Evolutionary conservation across 108 stramenopile genomes (phyloP), one percentile per base, ranked within the genome.

Genomic region (Skeletonema costatum): DNA sequence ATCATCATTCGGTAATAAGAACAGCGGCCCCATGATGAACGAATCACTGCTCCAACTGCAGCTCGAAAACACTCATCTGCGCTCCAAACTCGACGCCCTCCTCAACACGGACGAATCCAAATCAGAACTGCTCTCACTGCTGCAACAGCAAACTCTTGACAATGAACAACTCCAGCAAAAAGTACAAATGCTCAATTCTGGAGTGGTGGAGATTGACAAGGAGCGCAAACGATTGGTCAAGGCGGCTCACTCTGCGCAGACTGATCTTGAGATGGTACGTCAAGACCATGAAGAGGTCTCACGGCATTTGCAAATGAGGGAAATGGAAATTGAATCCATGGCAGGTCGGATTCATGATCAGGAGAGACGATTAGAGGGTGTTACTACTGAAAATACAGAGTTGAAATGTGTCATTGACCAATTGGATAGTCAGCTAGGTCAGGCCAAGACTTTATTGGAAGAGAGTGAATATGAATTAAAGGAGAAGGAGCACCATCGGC

Each of bases 181-280:
- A 19, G 39, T 77, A 1, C 36, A 79, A 36, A 48, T 74, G 50
- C 36, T 83, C 11, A 60, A 58, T 32, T 42, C 59, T 13, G 79
- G 79, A 4, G 51, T 80, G 25, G 46, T 58, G 19, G 79, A 73
- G 10, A 80, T 80, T 42, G 79, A 80, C 25, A 68, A 60, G 38
- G 70, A 71, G 42, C 70, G 70, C 12, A 51, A 60, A 31, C 39
- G 41, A 35, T 61, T 71, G 60, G 60, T 59, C 60, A 71, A 71
- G 12, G 56, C 39, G 59, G 59, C 60, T 7, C 60, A 71, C 39
- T 33, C 41, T 29, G 70, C 60, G 3, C 59, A 60, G 35, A 5
- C 7, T 2, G 70, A 71, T 61, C 60, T 44, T 0, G 36, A 42
- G 17, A 60, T 61, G 60, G 29, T 46, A 17, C 41, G 60, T 7